Evolutionary conservation across 1,284 basidiomycete species (phyloP).

Genomic region (Pseudozyma pruni): DNA sequence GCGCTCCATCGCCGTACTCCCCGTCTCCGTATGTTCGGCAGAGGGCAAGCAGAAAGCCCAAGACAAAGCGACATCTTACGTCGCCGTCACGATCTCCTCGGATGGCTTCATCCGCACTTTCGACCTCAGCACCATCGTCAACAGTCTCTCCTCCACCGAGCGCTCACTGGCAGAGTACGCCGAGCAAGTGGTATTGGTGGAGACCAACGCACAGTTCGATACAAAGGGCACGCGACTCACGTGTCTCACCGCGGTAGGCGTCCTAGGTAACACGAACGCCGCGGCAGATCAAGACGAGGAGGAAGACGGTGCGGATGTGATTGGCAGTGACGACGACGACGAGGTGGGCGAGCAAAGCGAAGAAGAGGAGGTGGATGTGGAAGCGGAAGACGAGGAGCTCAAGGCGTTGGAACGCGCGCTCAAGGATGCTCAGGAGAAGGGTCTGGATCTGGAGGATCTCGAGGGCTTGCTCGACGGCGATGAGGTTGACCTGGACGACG

Average conservation of each 20-base stretch:
- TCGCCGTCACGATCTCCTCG: slow-evolving; percentile 62
- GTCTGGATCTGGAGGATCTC: slow-evolving; percentile 37
- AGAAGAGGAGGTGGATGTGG: slow-evolving; percentile 40
- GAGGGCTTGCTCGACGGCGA: slow-evolving; percentile 39
- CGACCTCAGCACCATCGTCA: slow-evolving; percentile 47
- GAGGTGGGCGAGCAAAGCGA: slow-evolving; percentile 28
- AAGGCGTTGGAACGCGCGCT: slow-evolving; percentile 45
- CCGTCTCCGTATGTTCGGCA: slow-evolving; percentile 20
- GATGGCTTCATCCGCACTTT: slow-evolving; percentile 65
- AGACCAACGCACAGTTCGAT: slow-evolving; percentile 50
- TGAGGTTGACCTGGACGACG: slow-evolving; percentile 22
- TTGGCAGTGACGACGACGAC: slow-evolving; percentile 34
- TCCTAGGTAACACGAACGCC: slow-evolving; percentile 6
- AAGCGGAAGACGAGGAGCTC: slow-evolving; percentile 52
- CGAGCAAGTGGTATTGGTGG: slow-evolving; percentile 18
- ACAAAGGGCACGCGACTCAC: slow-evolving; percentile 64
- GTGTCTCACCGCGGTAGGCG: slow-evolving; percentile 60
- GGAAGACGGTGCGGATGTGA: slow-evolving; percentile 34
- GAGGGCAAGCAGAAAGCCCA: slow-evolving; percentile 10
- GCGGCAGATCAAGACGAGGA: slow-evolving; percentile 27
- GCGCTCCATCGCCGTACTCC: slow-evolving; percentile 43
- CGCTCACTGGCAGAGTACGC: slow-evolving; percentile 14
- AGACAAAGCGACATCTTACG: slow-evolving; percentile 17
- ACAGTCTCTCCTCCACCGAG: slow-evolving; percentile 5
- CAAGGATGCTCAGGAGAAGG: slow-evolving; percentile 47